A percentile compares a stretch with the other conserved stretches of the same genome.
Conservation (phyloP, 140 eudicot genomes). For the Cichorium intybus region DNA sequence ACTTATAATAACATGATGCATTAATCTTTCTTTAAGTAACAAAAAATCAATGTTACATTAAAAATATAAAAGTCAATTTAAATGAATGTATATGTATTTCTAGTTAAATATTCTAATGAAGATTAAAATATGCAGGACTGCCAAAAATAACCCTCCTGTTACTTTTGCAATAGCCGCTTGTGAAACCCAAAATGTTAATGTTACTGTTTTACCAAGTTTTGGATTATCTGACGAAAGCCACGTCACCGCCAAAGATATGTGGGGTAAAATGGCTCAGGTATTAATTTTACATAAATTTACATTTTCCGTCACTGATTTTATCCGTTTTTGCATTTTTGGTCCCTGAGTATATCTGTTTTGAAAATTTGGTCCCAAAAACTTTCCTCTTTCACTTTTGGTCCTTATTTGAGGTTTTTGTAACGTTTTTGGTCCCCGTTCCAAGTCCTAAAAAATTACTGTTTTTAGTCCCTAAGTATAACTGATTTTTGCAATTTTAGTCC, state of each 20-base stretch:
- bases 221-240: slow-evolving; percentile 72
- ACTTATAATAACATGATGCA: background rate
- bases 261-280: slow-evolving; percentile 92
- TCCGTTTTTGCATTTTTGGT: no score
- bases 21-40: background rate
- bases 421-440: no score
- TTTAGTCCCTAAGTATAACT: no score
- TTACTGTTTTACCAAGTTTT: slow-evolving; percentile 78
- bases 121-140: slow-evolving; percentile 57
- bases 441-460: no score
- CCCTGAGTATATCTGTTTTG: no score
- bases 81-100: background rate
- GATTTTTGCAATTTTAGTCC: no score
- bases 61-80: background rate
- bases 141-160: slow-evolving; percentile 86
- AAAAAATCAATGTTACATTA: background rate
- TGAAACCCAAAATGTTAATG: slow-evolving; percentile 93
- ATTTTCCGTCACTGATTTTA: no score
- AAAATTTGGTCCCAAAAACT: no score
- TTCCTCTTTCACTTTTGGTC: no score
- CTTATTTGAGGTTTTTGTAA: no score
- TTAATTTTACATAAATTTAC: background rate
- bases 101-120: slow-evolving; percentile 10
- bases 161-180: slow-evolving; percentile 91
- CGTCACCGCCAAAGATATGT: slow-evolving; percentile 86